Evolutionary conservation across 2,329 filamentous ascomycete species (phyloP).

Genomic region (Talaromyces sp.): DNA sequence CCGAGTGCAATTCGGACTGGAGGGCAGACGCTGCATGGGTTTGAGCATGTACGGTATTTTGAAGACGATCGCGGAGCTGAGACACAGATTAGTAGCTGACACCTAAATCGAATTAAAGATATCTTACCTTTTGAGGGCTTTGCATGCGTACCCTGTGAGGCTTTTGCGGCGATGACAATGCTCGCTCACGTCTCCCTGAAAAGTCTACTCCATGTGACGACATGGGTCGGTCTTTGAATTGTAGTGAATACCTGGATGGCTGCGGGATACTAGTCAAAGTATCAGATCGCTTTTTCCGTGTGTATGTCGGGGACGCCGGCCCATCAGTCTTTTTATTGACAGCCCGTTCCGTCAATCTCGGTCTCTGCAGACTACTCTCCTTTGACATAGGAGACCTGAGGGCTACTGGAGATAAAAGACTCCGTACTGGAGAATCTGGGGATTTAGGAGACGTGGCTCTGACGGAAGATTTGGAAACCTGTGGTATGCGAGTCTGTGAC

Average conservation of each 20-base stretch:
- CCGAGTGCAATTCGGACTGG: slow-evolving; percentile 72
- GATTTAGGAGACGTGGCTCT: slow-evolving; percentile 26
- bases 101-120: neutral
- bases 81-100: slow-evolving; percentile 6
- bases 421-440: slow-evolving; percentile 33
- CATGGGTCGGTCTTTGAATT: slow-evolving; percentile 34
- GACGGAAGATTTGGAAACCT: slow-evolving; percentile 12
- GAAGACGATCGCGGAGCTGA: slow-evolving; percentile 71
- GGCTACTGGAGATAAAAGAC: slow-evolving; percentile 31
- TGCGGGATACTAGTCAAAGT: slow-evolving; percentile 50
- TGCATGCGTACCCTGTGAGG: slow-evolving; percentile 68
- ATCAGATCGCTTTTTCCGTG: slow-evolving; percentile 44
- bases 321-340: slow-evolving; percentile 32
- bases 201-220: slow-evolving; percentile 31
- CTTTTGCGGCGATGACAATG: slow-evolving; percentile 66
- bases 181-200: slow-evolving; percentile 27
- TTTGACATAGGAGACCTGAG: slow-evolving; percentile 37
- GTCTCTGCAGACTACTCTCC: slow-evolving; percentile 39
- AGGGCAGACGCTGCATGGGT: slow-evolving; percentile 67
- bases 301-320: slow-evolving; percentile 36
- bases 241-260: slow-evolving; percentile 29
- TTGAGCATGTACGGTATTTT: slow-evolving; percentile 73
- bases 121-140: slow-evolving; percentile 56
- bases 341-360: slow-evolving; percentile 31
- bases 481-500: slow-evolving; percentile 14